These are phyloP conservation scores for Pyrenophora teres DNA, from an alignment of 2,329 filamentous ascomycete genomes.

Conservation along the genomic window DNA sequence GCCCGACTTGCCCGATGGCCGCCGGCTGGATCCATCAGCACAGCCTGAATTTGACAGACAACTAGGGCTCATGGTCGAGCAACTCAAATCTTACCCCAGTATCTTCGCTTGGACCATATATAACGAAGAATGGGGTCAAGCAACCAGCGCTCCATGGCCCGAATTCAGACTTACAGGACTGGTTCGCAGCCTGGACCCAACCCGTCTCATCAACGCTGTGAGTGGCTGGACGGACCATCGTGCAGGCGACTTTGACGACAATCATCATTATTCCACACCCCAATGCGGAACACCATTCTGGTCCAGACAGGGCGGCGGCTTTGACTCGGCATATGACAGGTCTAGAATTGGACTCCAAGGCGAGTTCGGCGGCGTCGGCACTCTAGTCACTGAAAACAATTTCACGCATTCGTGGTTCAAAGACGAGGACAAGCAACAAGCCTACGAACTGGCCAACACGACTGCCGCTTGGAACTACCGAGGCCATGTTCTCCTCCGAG, in stretches of 20 bases:
- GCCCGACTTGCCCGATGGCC: conserved; percentile 22
- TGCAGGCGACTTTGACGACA: conserved; percentile 68
- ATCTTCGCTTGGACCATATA: conserved; percentile 72
- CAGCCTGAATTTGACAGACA: conserved; percentile 70
- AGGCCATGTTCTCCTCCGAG: conserved; percentile 56
- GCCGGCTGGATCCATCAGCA: conserved; percentile 46
- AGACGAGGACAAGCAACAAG: conserved; percentile 61
- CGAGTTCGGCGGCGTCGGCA: conserved; percentile 72
- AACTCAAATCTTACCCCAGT: conserved; percentile 67
- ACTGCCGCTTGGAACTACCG: conserved; percentile 70
- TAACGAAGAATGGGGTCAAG: conserved; percentile 74
- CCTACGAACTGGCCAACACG: conserved; percentile 67
- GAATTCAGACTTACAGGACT: conserved; percentile 62
- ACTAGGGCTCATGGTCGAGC: conserved; percentile 64
- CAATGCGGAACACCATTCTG: conserved; percentile 74
- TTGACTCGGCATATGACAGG: conserved; percentile 57
- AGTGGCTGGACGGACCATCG: conserved; percentile 72
- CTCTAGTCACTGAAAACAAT: conserved; percentile 58
- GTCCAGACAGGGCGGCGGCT: conserved; percentile 59
- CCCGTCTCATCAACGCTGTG: conserved; percentile 65
- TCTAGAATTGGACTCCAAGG: conserved; percentile 70
- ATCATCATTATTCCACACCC: conserved; percentile 72
- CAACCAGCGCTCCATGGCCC: conserved; percentile 53
- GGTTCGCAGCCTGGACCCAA: conserved; percentile 64
- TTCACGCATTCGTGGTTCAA: conserved; percentile 68